Conservation (phyloP, 768 basidiomycete species). For the Agaricus subrufescens region DNA sequence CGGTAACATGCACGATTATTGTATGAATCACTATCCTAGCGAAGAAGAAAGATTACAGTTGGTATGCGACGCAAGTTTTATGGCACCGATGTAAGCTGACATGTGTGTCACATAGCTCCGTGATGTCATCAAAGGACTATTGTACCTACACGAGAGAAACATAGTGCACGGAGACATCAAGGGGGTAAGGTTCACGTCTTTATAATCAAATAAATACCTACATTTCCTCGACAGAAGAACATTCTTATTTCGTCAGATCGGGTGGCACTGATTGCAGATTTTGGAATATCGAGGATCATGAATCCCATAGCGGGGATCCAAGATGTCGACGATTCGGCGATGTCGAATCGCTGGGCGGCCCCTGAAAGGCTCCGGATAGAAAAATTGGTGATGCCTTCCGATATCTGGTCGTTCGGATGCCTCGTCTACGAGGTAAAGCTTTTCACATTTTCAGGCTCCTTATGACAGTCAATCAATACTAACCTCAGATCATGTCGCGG, state of each 20-base stretch:
- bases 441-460: neutral
- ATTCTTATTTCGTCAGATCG: neutral
- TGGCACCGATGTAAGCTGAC: neutral
- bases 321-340: neutral
- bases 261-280: neutral
- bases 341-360: neutral
- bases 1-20: slow-evolving; percentile 14
- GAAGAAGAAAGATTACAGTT: slow-evolving; percentile 11
- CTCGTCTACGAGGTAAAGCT: neutral
- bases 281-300: neutral
- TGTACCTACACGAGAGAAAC: neutral
- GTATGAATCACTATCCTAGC: slow-evolving; percentile 4
- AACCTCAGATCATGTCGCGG: too few relatives aligned
- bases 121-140: neutral
- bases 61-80: neutral
- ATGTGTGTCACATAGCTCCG: neutral
- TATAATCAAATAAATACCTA: neutral
- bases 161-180: neutral
- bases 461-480: too few relatives aligned
- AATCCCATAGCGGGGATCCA: neutral
- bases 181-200: neutral
- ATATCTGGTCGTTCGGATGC: slow-evolving; percentile 1
- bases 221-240: neutral
- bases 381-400: neutral
- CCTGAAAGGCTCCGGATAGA: neutral